Conservation (phyloP, 2,329 filamentous ascomycete species). For the Myriosclerotinia scirpicola region DNA sequence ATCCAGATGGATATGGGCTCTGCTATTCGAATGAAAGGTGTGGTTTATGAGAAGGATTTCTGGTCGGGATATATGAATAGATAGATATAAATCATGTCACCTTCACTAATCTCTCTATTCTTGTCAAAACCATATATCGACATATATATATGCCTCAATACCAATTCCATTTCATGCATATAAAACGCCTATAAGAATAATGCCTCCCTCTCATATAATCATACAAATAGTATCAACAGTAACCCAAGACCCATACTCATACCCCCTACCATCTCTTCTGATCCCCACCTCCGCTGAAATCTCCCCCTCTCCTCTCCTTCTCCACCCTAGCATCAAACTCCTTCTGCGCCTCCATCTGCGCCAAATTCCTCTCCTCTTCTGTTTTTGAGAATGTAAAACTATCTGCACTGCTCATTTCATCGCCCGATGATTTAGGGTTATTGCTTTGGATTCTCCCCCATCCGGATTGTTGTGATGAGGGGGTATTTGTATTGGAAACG, state of each 20-base stretch:
- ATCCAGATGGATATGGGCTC: too few species aligned
- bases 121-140: not conserved
- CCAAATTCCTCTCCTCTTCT: slow-evolving; percentile 31
- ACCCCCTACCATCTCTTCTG: slow-evolving; percentile 32
- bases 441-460: slow-evolving; percentile 27
- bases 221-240: not conserved
- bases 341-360: slow-evolving; percentile 36
- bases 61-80: not conserved
- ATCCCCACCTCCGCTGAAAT: slow-evolving; percentile 35
- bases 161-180: not conserved
- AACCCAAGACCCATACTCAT: too few species aligned
- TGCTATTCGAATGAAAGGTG: too few species aligned
- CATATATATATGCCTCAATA: not conserved
- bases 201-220: not conserved
- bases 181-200: not conserved
- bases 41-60: not conserved
- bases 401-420: slow-evolving; percentile 26
- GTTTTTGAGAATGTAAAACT: slow-evolving; percentile 35
- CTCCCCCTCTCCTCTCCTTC: slow-evolving; percentile 37
- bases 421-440: slow-evolving; percentile 22
- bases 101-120: not conserved
- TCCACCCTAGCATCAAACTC: slow-evolving; percentile 42
- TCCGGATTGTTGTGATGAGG: slow-evolving; percentile 20
- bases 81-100: not conserved
- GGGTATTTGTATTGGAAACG: slow-evolving; percentile 12